phyloP scores from a whole-genome alignment of 768 basidiomycete species.

The Lactarius akahatsu region DNA sequence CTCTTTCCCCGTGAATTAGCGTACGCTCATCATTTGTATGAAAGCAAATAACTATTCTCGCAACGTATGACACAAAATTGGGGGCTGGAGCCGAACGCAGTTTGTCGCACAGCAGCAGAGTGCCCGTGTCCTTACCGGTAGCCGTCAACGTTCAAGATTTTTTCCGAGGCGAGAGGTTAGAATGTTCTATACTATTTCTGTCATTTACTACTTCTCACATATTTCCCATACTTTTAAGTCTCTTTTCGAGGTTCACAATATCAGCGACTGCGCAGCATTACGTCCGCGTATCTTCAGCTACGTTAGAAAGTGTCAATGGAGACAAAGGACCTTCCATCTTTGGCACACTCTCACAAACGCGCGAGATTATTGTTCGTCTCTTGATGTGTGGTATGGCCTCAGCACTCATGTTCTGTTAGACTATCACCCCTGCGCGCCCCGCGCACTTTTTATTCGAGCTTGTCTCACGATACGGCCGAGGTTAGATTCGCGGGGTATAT shows the following conservation, averaged over 20 bases:
- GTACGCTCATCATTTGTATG: constrained; percentile 9
- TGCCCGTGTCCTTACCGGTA: constrained; percentile 75
- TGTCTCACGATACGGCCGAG: constrained; percentile 60
- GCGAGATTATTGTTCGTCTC: constrained; percentile 49
- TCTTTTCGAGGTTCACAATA: constrained; percentile 89
- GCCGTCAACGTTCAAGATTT: constrained; percentile 96
- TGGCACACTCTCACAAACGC: constrained; percentile 46
- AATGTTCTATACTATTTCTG: background rate
- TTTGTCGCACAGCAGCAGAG: constrained; percentile 51
- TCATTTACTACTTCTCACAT: constrained; percentile 13
- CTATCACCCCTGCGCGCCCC: constrained; percentile 70
- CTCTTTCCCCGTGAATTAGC: background rate
- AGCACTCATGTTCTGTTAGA: constrained; percentile 44
- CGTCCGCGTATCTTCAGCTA: constrained; percentile 68
- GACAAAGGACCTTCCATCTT: constrained; percentile 54
- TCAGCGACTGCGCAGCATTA: constrained; percentile 77
- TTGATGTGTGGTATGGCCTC: background rate
- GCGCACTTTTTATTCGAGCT: constrained; percentile 80
- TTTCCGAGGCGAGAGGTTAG: constrained; percentile 81
- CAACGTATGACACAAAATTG: constrained; percentile 63
- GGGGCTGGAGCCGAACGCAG: constrained; percentile 55
- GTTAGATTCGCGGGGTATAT: constrained; percentile 38
- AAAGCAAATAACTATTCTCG: constrained; percentile 66
- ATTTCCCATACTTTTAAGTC: constrained; percentile 42
- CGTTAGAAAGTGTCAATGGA: constrained; percentile 47